phyloP scores from a whole-genome alignment of 2,329 filamentous ascomycete genomes.

The Botryotinia globosa region DNA sequence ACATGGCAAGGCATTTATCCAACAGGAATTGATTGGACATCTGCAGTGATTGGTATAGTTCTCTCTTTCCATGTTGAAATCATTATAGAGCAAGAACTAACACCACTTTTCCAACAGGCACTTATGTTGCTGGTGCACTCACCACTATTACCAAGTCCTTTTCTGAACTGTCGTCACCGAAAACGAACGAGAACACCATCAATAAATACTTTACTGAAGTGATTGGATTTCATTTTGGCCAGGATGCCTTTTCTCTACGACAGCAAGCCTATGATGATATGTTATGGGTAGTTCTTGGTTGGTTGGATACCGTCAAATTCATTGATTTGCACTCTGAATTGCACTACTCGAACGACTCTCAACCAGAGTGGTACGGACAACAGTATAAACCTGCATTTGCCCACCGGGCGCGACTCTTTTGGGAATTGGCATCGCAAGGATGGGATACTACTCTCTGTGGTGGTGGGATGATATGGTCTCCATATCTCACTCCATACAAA shows the following conservation, averaged over 20 bases:
- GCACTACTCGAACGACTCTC: conserved; percentile 52
- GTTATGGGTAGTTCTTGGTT: conserved; percentile 89
- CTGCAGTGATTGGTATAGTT: conserved; percentile 60
- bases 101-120: conserved; percentile 46
- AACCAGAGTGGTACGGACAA: conserved; percentile 65
- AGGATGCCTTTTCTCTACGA: conserved; percentile 72
- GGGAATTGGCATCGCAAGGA: conserved; percentile 72
- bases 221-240: conserved; percentile 78
- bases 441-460: conserved; percentile 81
- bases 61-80: not conserved
- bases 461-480: conserved; percentile 92
- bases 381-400: conserved; percentile 76
- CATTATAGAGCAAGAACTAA: not conserved
- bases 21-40: conserved; percentile 87
- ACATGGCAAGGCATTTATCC: conserved; percentile 81
- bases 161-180: conserved; percentile 40
- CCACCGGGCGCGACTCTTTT: conserved; percentile 80
- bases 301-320: conserved; percentile 80
- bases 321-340: conserved; percentile 64
- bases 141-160: conserved; percentile 66
- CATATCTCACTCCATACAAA: conserved; percentile 77
- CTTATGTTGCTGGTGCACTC: conserved; percentile 71
- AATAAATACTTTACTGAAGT: conserved; percentile 78
- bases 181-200: conserved; percentile 68
- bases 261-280: conserved; percentile 89